Conservation (phyloP, 2,329 filamentous ascomycete genomes). For the Colletotrichum magnum region DNA sequence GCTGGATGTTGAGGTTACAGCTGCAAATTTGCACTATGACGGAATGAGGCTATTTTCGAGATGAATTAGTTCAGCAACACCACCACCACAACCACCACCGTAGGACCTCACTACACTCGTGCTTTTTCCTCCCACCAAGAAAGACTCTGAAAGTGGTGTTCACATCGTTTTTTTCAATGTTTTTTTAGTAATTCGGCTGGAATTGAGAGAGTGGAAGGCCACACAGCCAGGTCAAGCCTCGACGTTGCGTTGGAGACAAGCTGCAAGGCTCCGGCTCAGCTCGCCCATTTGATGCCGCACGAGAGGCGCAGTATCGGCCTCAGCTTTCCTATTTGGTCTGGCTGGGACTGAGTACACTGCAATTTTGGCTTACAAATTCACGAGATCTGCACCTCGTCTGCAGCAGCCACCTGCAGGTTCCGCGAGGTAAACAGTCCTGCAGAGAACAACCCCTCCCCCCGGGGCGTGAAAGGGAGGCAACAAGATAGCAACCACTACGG, state of each 20-base stretch:
- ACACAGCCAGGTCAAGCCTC: neutral
- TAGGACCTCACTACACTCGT: neutral
- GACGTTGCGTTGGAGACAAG: neutral
- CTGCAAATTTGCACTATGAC: neutral
- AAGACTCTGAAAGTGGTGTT: too few species aligned
- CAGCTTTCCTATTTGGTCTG: neutral
- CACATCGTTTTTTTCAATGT: too few species aligned
- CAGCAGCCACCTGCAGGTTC: too few species aligned
- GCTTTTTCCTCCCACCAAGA: neutral
- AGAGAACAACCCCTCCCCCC: neutral
- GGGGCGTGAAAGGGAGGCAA: too few species aligned
- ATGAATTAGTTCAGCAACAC: too few species aligned
- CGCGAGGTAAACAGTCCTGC: too few species aligned
- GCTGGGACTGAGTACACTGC: neutral
- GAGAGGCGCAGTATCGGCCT: neutral
- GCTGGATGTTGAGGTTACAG: fast-evolving
- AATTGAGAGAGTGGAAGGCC: neutral
- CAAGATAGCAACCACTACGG: neutral
- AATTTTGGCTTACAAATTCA: too few species aligned
- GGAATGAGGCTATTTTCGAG: too few species aligned
- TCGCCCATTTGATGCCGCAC: neutral
- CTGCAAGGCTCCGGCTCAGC: neutral
- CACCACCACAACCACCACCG: neutral
- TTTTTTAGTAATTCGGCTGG: neutral
- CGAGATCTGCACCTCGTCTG: too few species aligned